These are phyloP conservation scores for Ustilago shanxiensis DNA, from an alignment of 1,284 basidiomycete genomes.

Conservation along the genomic window DNA sequence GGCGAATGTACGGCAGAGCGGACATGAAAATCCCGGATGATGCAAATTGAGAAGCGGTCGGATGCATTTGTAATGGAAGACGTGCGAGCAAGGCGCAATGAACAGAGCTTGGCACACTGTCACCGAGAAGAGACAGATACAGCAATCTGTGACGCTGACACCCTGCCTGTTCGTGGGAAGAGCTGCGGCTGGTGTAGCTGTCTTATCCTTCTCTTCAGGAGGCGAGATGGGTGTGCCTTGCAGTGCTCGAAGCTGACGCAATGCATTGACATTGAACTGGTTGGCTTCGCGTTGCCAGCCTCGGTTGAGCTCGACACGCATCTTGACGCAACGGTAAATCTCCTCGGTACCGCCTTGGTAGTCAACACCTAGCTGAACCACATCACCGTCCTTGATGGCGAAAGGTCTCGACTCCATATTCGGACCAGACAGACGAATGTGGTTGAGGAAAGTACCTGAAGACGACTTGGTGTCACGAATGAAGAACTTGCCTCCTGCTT, in stretches of 20 bases:
- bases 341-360: conserved; percentile 98
- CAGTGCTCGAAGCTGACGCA: conserved; percentile 83
- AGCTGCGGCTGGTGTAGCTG: conserved; percentile 6
- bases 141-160: conserved; percentile 67
- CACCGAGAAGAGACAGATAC: conserved; percentile 81
- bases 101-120: conserved; percentile 96
- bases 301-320: conserved; percentile 84
- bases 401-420: conserved; percentile 81
- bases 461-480: conserved; percentile 91
- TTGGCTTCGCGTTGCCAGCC: conserved; percentile 89
- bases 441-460: conserved; percentile 95
- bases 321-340: conserved; percentile 97
- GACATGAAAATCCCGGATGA: conserved; percentile 93
- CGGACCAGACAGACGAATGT: conserved; percentile 86
- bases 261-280: conserved; percentile 89
- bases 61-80: conserved; percentile 99
- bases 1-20: conserved; percentile 85
- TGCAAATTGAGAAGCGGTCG: conserved; percentile 86
- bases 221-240: conserved; percentile 70
- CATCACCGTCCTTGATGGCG: conserved; percentile 90
- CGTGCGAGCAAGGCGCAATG: conserved; percentile 86
- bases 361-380: conserved; percentile 95
- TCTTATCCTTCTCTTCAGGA: conserved; percentile 34
- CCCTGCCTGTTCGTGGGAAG: conserved; percentile 58
- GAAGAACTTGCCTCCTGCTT: conserved; percentile 78